These are phyloP conservation scores for Elsinoe batatas DNA, from an alignment of 2,329 filamentous ascomycete genomes.

Conservation along the genomic window DNA sequence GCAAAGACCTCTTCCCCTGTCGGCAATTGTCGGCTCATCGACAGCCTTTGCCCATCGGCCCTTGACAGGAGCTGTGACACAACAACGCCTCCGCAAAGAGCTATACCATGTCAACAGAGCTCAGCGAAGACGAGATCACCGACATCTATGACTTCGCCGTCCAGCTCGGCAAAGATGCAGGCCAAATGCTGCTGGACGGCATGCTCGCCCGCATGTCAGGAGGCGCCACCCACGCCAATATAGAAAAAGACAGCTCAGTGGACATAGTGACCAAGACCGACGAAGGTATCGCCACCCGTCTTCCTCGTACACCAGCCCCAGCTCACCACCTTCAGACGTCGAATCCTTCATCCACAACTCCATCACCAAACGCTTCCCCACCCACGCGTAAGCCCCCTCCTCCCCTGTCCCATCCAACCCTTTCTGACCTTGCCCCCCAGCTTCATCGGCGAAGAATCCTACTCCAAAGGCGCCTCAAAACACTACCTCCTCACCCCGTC, in stretches of 20 bases:
- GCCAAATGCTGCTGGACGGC: conserved; percentile 55
- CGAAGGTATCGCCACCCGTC: conserved; percentile 42
- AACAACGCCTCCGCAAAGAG: not conserved
- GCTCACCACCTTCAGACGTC: conserved; percentile 45
- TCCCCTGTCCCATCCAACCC: not conserved
- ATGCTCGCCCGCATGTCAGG: conserved; percentile 44
- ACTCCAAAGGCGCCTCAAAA: conserved; percentile 57
- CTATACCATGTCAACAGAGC: not conserved
- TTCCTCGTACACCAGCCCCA: conserved; percentile 15
- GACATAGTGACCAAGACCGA: conserved; percentile 72
- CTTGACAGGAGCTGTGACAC: not conserved
- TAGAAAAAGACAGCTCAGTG: conserved; percentile 65
- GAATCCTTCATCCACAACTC: conserved; percentile 58
- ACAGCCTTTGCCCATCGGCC: not conserved
- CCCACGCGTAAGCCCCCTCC: conserved; percentile 49
- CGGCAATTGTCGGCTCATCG: not conserved
- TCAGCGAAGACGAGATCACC: conserved; percentile 39
- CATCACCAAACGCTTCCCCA: conserved; percentile 52
- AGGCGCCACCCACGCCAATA: conserved; percentile 29
- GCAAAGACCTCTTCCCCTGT: conserved; percentile 3
- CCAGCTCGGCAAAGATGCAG: conserved; percentile 60
- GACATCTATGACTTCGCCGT: conserved; percentile 63
- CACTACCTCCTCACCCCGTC: conserved; percentile 54
- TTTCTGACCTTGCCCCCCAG: conserved; percentile 30
- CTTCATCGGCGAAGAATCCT: conserved; percentile 69